phyloP scores from a whole-genome alignment of 2,329 filamentous ascomycete species.

The Sphaerulina populicola region DNA sequence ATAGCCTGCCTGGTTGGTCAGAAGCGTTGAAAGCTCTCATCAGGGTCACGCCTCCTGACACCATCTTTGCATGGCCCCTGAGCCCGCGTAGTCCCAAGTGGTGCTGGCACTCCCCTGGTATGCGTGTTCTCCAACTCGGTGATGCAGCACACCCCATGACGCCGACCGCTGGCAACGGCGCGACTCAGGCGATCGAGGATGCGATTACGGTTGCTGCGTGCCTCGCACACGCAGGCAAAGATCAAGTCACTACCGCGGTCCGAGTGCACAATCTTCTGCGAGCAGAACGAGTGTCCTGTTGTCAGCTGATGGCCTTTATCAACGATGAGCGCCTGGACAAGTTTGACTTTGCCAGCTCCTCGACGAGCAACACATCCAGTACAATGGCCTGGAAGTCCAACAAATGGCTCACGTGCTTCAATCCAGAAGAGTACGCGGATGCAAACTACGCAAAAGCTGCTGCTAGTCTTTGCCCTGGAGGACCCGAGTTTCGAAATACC shows the following conservation, averaged over 20 bases:
- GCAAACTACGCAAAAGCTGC: slow-evolving; percentile 16
- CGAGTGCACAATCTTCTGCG: slow-evolving; percentile 32
- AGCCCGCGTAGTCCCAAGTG: slow-evolving; percentile 48
- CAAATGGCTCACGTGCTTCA: slow-evolving; percentile 19
- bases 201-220: slow-evolving; percentile 42
- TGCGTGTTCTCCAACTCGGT: slow-evolving; percentile 45
- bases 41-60: slow-evolving; percentile 31
- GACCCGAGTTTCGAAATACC: slow-evolving; percentile 22
- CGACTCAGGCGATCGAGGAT: slow-evolving; percentile 49
- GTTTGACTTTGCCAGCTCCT: slow-evolving; percentile 14
- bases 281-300: slow-evolving; percentile 19
- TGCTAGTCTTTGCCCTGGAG: slow-evolving; percentile 10
- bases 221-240: slow-evolving; percentile 38
- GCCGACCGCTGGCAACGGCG: slow-evolving; percentile 48
- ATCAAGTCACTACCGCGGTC: slow-evolving; percentile 30
- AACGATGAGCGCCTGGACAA: slow-evolving; percentile 22
- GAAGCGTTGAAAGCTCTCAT: slow-evolving; percentile 42
- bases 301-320: slow-evolving; percentile 22
- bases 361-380: slow-evolving; percentile 10
- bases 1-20: slow-evolving; percentile 32
- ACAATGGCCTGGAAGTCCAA: slow-evolving; percentile 17
- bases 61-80: slow-evolving; percentile 47
- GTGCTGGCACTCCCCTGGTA: slow-evolving; percentile 44
- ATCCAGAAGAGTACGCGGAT: slow-evolving; percentile 20
- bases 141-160: slow-evolving; percentile 49